A percentile compares a stretch with the other conserved stretches of the same genome.
Conservation (phyloP, 805 yeast genomes). For the Yarrowia osloensis region DNA sequence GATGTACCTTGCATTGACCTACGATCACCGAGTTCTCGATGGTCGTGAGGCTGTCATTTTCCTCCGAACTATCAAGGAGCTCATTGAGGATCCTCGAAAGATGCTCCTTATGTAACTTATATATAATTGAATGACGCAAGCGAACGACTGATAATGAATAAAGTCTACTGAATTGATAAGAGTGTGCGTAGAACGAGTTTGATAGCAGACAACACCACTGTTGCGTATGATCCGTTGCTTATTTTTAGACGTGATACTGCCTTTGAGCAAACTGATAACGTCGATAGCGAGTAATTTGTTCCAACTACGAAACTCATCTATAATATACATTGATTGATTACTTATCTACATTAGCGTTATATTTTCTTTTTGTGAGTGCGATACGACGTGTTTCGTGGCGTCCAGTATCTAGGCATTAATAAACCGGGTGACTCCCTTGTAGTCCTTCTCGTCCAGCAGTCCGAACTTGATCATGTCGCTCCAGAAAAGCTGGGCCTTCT, state of each 20-base stretch:
- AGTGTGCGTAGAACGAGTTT: too few relatives aligned
- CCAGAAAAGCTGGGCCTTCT: slow-evolving; percentile 71
- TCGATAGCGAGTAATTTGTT: too few relatives aligned
- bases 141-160: background rate
- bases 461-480: slow-evolving; percentile 72
- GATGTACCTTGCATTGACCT: slow-evolving; percentile 99
- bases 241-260: too few relatives aligned
- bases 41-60: slow-evolving; percentile 99
- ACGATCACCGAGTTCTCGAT: slow-evolving; percentile 96
- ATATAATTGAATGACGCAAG: slow-evolving; percentile 29
- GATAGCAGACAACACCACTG: too few relatives aligned
- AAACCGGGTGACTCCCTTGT: slow-evolving; percentile 37
- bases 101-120: slow-evolving; percentile 61
- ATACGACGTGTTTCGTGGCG: too few relatives aligned
- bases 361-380: background rate
- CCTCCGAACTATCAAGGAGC: slow-evolving; percentile 93
- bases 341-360: background rate
- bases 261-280: too few relatives aligned
- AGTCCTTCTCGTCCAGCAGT: slow-evolving; percentile 46
- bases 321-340: background rate
- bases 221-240: too few relatives aligned
- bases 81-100: slow-evolving; percentile 98
- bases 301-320: background rate
- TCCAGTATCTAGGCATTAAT: background rate
- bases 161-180: too few relatives aligned